These are phyloP conservation scores for Alternaria sp. DNA, from an alignment of 2,329 filamentous ascomycete genomes.

Conservation along the genomic window DNA sequence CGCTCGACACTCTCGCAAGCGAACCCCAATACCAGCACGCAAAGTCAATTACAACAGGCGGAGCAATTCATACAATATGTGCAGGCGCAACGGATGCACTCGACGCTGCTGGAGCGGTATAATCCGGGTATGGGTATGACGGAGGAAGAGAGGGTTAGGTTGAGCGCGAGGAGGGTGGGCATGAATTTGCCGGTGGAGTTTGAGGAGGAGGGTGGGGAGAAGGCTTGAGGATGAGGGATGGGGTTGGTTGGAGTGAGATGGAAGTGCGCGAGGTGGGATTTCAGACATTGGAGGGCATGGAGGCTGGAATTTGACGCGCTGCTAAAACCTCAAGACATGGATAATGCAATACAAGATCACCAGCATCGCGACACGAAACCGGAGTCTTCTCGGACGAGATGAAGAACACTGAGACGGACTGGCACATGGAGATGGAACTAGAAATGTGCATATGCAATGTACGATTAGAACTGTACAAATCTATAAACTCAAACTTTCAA, in stretches of 20 bases:
- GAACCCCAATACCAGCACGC: neutral
- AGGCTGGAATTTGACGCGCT: neutral
- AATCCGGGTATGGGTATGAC: conserved; percentile 92
- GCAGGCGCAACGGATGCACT: conserved; percentile 83
- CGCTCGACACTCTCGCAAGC: conserved; percentile 64
- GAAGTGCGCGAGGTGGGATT: neutral
- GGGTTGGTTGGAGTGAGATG: neutral
- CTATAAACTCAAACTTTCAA: neutral
- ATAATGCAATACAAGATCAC: neutral
- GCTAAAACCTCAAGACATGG: neutral
- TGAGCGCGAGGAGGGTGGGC: conserved; percentile 86
- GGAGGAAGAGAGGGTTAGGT: conserved; percentile 79
- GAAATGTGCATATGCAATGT: neutral
- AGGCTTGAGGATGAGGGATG: neutral
- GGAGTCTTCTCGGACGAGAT: neutral
- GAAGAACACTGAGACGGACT: neutral
- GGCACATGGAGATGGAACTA: neutral
- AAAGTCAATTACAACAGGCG: conserved; percentile 58
- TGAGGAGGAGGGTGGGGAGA: conserved; percentile 19
- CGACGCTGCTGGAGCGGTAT: conserved; percentile 83
- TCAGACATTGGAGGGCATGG: neutral
- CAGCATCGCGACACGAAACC: neutral
- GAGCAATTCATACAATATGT: conserved; percentile 83
- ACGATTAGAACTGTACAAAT: conserved; percentile 1
- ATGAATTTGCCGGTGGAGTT: conserved; percentile 82